Evolutionary conservation across 2,329 filamentous ascomycete species (phyloP).

Genomic region (Xylariaceae sp.): DNA sequence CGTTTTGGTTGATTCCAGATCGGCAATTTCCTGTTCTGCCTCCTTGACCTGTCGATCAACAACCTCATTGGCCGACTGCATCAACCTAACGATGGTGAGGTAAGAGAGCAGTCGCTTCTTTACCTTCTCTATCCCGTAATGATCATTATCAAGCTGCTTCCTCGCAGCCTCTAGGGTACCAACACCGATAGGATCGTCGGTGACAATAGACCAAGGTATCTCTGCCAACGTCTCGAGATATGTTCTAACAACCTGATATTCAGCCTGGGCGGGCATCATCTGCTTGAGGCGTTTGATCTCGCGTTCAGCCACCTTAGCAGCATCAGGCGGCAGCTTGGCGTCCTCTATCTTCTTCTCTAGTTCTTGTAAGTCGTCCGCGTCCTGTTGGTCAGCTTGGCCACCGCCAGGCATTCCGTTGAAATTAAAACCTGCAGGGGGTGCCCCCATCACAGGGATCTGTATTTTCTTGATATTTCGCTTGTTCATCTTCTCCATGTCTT

Average conservation of each 20-base stretch:
- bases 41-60: conserved; percentile 79
- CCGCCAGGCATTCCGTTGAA: conserved; percentile 53
- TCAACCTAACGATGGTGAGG: conserved; percentile 91
- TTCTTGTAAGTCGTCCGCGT: conserved; percentile 88
- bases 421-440: conserved; percentile 34
- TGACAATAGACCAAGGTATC: conserved; percentile 87
- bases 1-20: conserved; percentile 51
- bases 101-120: conserved; percentile 97
- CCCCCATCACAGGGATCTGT: conserved; percentile 20
- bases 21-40: conserved; percentile 62
- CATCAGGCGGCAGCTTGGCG: conserved; percentile 81
- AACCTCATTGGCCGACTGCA: conserved; percentile 86
- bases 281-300: conserved; percentile 88
- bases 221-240: conserved; percentile 94
- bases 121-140: conserved; percentile 95
- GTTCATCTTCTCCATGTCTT: conserved; percentile 58
- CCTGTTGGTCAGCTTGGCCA: conserved; percentile 71
- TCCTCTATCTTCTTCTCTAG: conserved; percentile 85
- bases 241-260: conserved; percentile 91
- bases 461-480: conserved; percentile 40
- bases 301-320: conserved; percentile 86
- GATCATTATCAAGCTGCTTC: conserved; percentile 92
- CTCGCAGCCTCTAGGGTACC: conserved; percentile 80
- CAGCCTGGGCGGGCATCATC: conserved; percentile 95
- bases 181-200: conserved; percentile 82